phyloP scores from a whole-genome alignment of 1,139 yeast genomes.

The Geotrichum cucujoidarum region DNA sequence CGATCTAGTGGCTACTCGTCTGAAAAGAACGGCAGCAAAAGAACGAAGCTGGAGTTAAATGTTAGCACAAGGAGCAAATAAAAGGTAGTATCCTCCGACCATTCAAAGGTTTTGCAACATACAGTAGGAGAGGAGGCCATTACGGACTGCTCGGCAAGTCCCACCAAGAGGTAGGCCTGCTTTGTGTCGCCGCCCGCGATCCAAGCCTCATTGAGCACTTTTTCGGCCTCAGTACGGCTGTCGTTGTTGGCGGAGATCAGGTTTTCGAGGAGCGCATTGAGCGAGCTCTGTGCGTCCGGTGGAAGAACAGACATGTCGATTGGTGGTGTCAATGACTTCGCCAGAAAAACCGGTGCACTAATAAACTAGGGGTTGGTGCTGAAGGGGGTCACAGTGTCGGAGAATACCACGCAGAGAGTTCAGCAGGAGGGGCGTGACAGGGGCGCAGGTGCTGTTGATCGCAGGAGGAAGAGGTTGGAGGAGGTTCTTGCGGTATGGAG shows the following conservation, averaged over 20 bases:
- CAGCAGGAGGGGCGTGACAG: too few species aligned
- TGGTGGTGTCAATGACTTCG: conserved; percentile 5
- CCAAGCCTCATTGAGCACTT: conserved; percentile 71
- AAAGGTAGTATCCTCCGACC: too few species aligned
- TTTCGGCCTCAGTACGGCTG: conserved; percentile 74
- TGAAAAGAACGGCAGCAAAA: conserved; percentile 79
- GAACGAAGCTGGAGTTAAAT: conserved; percentile 39
- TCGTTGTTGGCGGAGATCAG: conserved; percentile 75
- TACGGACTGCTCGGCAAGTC: conserved; percentile 77
- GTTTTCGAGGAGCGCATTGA: conserved; percentile 57
- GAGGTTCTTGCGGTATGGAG: neutral
- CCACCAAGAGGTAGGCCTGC: conserved; percentile 66
- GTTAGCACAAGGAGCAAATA: neutral
- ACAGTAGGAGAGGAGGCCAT: conserved; percentile 51
- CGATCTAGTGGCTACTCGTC: conserved; percentile 78
- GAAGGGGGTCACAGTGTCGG: too few species aligned
- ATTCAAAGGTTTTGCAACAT: too few species aligned
- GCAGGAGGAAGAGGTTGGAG: neutral
- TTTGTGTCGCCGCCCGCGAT: conserved; percentile 41
- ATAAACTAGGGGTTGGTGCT: too few species aligned
- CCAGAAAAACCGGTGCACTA: conserved; percentile 12
- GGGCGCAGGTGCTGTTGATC: too few species aligned
- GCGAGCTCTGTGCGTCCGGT: conserved; percentile 52
- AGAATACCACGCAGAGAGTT: too few species aligned
- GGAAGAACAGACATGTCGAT: conserved; percentile 46